Evolutionary conservation across 1,139 yeast species (phyloP), one percentile per base, ranked within the genome.

Genomic region (Hansenula sp.): DNA sequence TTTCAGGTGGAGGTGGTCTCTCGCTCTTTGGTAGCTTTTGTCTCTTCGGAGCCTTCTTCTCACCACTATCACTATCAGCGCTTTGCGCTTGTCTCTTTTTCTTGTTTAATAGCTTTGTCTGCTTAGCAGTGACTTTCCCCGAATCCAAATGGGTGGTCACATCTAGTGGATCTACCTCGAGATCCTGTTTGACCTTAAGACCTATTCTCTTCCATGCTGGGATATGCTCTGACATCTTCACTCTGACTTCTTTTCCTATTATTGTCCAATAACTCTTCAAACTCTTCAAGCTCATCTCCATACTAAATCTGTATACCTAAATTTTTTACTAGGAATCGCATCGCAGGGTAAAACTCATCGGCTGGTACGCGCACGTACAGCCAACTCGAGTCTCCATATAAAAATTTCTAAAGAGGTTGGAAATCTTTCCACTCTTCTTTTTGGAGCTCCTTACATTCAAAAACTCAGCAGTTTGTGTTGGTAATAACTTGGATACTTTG

Each of bases 191-290:
- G 15, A 55, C 60, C 18, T 58, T 76, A 33, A 89, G 75, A 33
- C 96, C 96, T 27, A 87, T 76, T 58, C 82, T 75, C 63, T 90
- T 89, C 98, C 98, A 90, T 1, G 97, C 97, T 36, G 98, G 97
- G 33, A 85, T 47, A 49, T 66, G 68, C 41, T 55, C 62, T 32
- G 57, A 41, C 63, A 59, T 61, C 18, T 25, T 30, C n/a, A 12
- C 8, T 5, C 9, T 18, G 18, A 7, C 13, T 4, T 3, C 21
- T 29, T 12, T 19, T 8, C 13, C 9, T 8, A 17, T 32, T n/a
- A 7, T 15, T 17, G 11, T 32, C 13, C 8, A 5, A 8, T 18
- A 17, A 8, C 34, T 32, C 24, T 5, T 12, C n/a, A 19, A 24
- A 21, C 17, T 21, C 15, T 6, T n/a, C 11, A 19, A 13, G 36